Conservation (phyloP, 257 asterid species). For the Rubia yunnanensis region DNA sequence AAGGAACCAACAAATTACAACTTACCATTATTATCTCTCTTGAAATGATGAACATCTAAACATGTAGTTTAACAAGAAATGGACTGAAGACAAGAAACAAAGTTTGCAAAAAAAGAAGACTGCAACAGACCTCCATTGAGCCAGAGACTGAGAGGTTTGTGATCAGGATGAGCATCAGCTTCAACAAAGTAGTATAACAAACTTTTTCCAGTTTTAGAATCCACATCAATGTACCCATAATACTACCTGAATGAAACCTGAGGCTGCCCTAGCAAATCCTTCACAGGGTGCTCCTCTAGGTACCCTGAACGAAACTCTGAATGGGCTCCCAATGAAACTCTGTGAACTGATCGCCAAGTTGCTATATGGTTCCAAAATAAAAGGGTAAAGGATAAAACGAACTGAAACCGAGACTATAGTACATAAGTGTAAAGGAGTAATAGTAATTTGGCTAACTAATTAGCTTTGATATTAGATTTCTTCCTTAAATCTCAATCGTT, state of each 20-base stretch:
- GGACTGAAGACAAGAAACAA: too few species aligned
- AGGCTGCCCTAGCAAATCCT: constrained; percentile 76
- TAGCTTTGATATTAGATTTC: too few species aligned
- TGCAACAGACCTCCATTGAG: constrained; percentile 78
- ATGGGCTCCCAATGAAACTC: too few species aligned
- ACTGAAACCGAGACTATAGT: too few species aligned
- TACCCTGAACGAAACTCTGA: too few species aligned
- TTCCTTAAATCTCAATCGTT: too few species aligned
- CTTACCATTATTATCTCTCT: background rate
- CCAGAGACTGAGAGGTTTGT: constrained; percentile 80
- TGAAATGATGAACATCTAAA: background rate
- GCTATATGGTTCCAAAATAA: too few species aligned
- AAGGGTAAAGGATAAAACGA: too few species aligned
- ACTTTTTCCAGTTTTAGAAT: constrained; percentile 69
- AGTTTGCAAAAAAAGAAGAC: background rate
- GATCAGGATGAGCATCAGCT: constrained; percentile 61
- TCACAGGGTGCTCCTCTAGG: constrained; percentile 71
- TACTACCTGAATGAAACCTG: constrained; percentile 66
- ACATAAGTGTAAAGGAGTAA: too few species aligned
- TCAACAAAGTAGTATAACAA: constrained; percentile 91
- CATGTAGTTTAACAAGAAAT: background rate
- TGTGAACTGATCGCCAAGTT: too few species aligned
- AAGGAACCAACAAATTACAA: too few species aligned
- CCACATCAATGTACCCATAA: constrained; percentile 90
- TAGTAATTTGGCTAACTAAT: too few species aligned